Evolutionary conservation across 2,329 filamentous ascomycete species (phyloP).

Genomic region (Fonsecaea pedrosoi): DNA sequence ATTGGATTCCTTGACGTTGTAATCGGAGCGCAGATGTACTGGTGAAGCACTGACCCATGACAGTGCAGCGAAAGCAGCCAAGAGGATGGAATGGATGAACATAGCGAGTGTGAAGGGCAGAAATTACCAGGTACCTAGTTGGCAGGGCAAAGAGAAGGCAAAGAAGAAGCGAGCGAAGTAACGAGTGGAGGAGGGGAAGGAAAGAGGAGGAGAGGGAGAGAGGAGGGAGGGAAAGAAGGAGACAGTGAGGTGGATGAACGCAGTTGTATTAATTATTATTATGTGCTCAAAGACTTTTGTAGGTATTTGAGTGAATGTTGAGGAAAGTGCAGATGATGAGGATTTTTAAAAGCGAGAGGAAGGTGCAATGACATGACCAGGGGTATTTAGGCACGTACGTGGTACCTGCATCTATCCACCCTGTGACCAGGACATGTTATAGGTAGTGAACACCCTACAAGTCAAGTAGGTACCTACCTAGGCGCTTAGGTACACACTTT

Average conservation of each 20-base stretch:
- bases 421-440: no score
- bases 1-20: conserved; percentile 64
- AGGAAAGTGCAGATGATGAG: no score
- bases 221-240: background rate
- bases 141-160: background rate
- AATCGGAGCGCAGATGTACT: conserved; percentile 50
- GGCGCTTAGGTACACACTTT: no score
- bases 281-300: no score
- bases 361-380: no score
- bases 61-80: conserved; percentile 17
- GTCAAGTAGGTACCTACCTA: no score
- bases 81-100: conserved; percentile 17
- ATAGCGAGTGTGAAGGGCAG: conserved; percentile 26
- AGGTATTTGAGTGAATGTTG: no score
- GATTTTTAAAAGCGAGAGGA: no score
- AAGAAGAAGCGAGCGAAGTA: background rate
- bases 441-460: no score
- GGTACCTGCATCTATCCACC: no score
- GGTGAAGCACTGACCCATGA: conserved; percentile 26
- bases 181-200: background rate
- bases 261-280: no score
- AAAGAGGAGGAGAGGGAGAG: background rate
- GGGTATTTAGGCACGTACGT: no score
- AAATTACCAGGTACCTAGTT: background rate
- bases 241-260: background rate